Evolutionary conservation across 202 grass and related monocot species (phyloP), one percentile per base, ranked within the genome.

Genomic region (Eragrostis tef): DNA sequence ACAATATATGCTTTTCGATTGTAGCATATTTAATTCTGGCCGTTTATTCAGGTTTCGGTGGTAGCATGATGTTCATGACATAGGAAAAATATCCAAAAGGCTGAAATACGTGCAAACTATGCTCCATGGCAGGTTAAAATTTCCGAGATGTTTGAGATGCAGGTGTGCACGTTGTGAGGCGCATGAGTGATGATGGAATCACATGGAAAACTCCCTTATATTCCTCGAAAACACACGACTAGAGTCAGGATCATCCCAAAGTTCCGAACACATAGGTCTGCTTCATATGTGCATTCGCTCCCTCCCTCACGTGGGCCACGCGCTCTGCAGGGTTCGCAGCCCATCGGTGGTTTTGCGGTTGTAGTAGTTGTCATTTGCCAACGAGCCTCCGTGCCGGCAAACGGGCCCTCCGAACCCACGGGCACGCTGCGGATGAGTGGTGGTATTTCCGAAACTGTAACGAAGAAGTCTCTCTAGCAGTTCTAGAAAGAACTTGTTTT

Each of bases 161-260:
- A 9, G 1, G 39, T n/a, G 39, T 61, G 11, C 36, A 1, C 4
- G 3, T 21, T 16, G 16, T 29, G 59, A 26, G 5, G 10, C 5
- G 26, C 59, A 29, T 15, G 31, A 64, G 29, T 15, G 74, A 45
- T 64, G 24, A 62, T 29, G 43, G 74, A 76, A 48, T 64, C 58
- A 25, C 10, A 21, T 3, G 15, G 9, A 36, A 52, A 71, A 20
- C 11, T 24, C 31, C 3, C 24, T 14, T 29, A 8, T 50, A 26
- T 50, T 29, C 21, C 7, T 10, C n/a, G 3, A 22, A 24, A 3
- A 4, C 20, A 49, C 31, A 34, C 4, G 0, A n/a, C n/a, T n/a
- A n/a, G n/a, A 19, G 16, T 52, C 50, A 52, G 4, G 16, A 47
- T 47, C 45, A 47, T 47, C 10, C 46, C 29, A 31, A 31, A 31